These are phyloP conservation scores for Globisporangium splendens DNA, from an alignment of 352 stramenopile species.

Conservation along the genomic window DNA sequence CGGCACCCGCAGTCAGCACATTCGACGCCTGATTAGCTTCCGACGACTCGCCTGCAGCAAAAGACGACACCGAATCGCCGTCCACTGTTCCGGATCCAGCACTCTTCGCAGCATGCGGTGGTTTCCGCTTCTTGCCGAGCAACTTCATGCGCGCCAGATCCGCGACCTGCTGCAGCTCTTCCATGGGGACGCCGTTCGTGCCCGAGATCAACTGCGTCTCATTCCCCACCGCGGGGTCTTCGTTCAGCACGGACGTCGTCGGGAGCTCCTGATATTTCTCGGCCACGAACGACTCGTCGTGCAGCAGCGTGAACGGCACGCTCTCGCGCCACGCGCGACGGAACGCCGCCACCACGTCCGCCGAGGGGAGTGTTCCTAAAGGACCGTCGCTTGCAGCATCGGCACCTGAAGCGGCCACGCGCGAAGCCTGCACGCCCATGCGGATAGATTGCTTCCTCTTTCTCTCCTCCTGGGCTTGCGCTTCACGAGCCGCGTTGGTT, in stretches of 20 bases:
- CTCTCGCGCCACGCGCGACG: constrained; percentile 43
- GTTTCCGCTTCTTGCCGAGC: constrained; percentile 24
- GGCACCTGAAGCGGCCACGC: not conserved
- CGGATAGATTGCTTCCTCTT: too few species aligned
- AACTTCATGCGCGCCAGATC: constrained; percentile 57
- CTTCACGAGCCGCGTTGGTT: too few species aligned
- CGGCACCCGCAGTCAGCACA: constrained; percentile 28
- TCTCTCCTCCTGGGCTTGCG: too few species aligned
- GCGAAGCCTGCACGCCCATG: constrained; percentile 13
- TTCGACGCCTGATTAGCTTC: constrained; percentile 26
- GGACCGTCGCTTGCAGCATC: not conserved
- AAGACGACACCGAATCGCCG: not conserved
- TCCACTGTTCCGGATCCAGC: not conserved
- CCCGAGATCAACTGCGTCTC: constrained; percentile 25
- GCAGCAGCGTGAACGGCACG: constrained; percentile 63
- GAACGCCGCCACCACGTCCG: constrained; percentile 11
- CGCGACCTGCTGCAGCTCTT: constrained; percentile 56
- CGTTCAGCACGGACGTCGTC: constrained; percentile 14
- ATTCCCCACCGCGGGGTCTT: constrained; percentile 21
- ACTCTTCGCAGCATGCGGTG: not conserved
- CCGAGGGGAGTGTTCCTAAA: constrained; percentile 3
- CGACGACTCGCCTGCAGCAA: not conserved
- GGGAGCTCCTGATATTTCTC: constrained; percentile 61
- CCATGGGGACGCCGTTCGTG: constrained; percentile 44
- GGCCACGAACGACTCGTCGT: constrained; percentile 62